phyloP scores from a whole-genome alignment of 2,329 filamentous ascomycete species.

The Didymella arachidicola region DNA sequence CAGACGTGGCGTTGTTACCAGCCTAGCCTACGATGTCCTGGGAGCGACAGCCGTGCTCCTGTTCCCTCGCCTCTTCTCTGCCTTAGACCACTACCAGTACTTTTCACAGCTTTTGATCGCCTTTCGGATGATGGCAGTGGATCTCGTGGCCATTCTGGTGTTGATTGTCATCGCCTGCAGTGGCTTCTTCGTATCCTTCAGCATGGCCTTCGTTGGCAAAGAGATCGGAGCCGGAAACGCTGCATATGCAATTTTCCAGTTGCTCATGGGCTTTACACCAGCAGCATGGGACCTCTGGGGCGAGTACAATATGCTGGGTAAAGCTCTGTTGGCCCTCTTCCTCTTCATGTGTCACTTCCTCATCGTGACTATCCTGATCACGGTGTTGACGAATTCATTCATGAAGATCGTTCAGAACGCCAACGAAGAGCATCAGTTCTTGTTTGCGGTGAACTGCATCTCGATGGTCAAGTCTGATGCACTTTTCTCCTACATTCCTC shows the following conservation, averaged over 20 bases:
- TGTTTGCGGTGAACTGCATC: conserved; percentile 96
- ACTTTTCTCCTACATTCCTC: conserved; percentile 90
- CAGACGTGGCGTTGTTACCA: conserved; percentile 72
- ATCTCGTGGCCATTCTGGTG: conserved; percentile 83
- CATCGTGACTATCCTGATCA: conserved; percentile 91
- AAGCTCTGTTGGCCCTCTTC: conserved; percentile 78
- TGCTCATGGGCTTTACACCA: conserved; percentile 94
- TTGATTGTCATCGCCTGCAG: conserved; percentile 88
- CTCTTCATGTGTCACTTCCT: conserved; percentile 95
- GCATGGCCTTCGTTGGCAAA: conserved; percentile 75
- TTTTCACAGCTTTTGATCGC: conserved; percentile 95
- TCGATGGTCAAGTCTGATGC: conserved; percentile 99
- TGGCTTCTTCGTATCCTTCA: conserved; percentile 95
- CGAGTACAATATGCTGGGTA: conserved; percentile 80
- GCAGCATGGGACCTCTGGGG: conserved; percentile 92
- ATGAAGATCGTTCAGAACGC: conserved; percentile 94
- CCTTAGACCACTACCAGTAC: conserved; percentile 93
- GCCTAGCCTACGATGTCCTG: conserved; percentile 91
- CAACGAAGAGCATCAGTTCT: conserved; percentile 87
- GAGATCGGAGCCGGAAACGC: conserved; percentile 74
- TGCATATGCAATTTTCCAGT: conserved; percentile 92
- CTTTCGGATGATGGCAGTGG: conserved; percentile 91
- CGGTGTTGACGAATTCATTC: conserved; percentile 95
- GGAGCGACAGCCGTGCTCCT: conserved; percentile 89
- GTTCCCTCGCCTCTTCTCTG: conserved; percentile 88